Evolutionary conservation across 331 rosid genomes (phyloP).

Genomic region (Malus hybrid): DNA sequence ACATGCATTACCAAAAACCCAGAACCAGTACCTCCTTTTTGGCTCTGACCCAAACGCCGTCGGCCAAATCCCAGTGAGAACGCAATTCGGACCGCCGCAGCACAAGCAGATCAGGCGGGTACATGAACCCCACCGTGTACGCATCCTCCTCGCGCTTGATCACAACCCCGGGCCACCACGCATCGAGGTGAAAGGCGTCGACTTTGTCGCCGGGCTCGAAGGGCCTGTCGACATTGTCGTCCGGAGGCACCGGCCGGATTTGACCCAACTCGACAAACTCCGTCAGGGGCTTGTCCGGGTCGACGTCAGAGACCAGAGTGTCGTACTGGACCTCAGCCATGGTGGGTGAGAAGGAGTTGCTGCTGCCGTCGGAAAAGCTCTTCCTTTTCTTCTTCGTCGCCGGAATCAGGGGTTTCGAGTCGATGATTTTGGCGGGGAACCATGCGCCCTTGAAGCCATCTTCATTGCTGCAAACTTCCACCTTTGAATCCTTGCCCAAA

Average conservation of each 20-base stretch:
- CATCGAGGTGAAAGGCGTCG: background rate
- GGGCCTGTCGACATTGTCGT: background rate
- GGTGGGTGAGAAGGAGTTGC: background rate
- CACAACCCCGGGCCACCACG: conserved; percentile 9
- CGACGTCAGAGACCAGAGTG: background rate
- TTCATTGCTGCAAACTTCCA: background rate
- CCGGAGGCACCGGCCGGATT: background rate
- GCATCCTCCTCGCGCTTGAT: background rate
- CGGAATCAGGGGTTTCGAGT: background rate
- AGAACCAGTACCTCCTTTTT: background rate
- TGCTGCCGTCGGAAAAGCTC: background rate
- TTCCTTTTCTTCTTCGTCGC: background rate
- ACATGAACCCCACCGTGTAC: background rate
- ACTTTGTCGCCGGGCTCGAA: conserved; percentile 2
- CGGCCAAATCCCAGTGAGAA: conserved; percentile 5
- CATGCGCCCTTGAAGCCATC: background rate
- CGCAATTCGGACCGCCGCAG: background rate
- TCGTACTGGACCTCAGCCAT: conserved; percentile 1
- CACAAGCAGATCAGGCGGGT: conserved; percentile 3
- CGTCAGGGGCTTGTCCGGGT: background rate
- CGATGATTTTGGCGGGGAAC: conserved; percentile 3
- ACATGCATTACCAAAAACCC: background rate
- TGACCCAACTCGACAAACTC: background rate
- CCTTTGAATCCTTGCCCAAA: background rate
- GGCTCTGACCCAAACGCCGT: conserved; percentile 1